Base-by-base conservation (phyloP, 2,329 filamentous ascomycete species). In the Colletotrichum gigasporum region DNA sequence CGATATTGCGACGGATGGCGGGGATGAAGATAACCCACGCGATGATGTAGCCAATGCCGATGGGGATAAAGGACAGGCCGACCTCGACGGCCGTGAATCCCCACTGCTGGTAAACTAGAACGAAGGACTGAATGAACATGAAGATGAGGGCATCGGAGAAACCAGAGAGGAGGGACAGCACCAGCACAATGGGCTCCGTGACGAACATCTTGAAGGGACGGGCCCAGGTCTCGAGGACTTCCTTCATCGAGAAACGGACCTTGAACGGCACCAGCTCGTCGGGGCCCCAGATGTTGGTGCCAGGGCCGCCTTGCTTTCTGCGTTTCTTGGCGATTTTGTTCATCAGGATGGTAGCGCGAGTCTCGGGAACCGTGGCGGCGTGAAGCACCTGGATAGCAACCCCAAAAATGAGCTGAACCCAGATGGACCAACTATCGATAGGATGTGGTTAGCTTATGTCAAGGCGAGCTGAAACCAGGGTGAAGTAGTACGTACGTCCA, bases 331-430 rank as follows among this genome's bases (percentile, higher is more conserved):
- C 93, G 63, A 94, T 92, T 2, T 82, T 82, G 78, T 96, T 90
- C 83, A 96, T 89, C 80, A 96, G 84, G 65, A 94, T 86, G 4
- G 90, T 93, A 1, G 88, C 86, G 54, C 92, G 85, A 0, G 93
- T 96, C 76, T 96, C 93, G 1, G 92, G 92, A 1, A 96, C 92
- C 7, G 87, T 82, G 62, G 91, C 72, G 51, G 90, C 79, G 73
- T 94, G 91, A 4, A 91, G 71, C 4, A 86, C 16, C 72, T 94
- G 91, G 3, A 93, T 87, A 32, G 87, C 83, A 8, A 78, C 90
- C 16, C 92, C 92, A 55, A 95, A 88, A 69, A 94, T 93, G 67
- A 95, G 85, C 76, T 94, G 91, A 64, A 95, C 91, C 92, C 93
- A 96, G 74, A 95, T 94, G 57, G 84, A 87, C 90, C 90, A 80